These are phyloP conservation scores for Solanum ossicruentum DNA, from an alignment of 257 asterid species.

Conservation along the genomic window DNA sequence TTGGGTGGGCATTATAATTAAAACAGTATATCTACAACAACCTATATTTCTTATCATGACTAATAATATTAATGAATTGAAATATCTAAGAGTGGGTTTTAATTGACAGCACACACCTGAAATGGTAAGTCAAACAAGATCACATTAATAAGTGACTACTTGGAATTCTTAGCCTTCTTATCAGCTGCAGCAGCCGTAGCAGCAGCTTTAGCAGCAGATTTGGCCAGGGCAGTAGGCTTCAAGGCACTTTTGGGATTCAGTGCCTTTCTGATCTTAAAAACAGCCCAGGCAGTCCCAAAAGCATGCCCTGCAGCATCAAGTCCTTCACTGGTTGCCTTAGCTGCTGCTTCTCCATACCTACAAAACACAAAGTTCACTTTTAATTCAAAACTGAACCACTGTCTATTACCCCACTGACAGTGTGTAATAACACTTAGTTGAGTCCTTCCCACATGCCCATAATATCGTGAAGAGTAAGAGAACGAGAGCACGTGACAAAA, in stretches of 20 bases:
- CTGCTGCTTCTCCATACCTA: slow-evolving; percentile 93
- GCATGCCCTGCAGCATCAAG: slow-evolving; percentile 89
- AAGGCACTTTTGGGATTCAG: slow-evolving; percentile 63
- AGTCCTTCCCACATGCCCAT: not conserved
- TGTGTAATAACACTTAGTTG: not conserved
- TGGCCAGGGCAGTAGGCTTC: slow-evolving; percentile 54
- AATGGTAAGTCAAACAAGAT: not conserved
- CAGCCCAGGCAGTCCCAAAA: slow-evolving; percentile 83
- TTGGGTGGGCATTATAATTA: not conserved
- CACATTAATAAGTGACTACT: not conserved
- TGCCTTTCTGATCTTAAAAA: slow-evolving; percentile 75
- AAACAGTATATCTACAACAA: not conserved
- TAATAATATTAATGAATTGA: not conserved
- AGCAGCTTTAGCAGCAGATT: slow-evolving; percentile 31
- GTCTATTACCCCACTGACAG: not conserved
- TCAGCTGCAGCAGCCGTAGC: slow-evolving; percentile 31
- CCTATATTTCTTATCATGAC: not conserved
- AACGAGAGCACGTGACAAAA: not conserved
- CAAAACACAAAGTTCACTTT: not conserved
- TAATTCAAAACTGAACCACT: not conserved
- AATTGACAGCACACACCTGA: not conserved
- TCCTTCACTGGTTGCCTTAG: slow-evolving; percentile 77
- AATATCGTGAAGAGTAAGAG: not conserved
- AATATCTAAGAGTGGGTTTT: not conserved
- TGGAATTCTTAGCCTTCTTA: not conserved